phyloP scores from a whole-genome alignment of 345 rosid genomes.

The Eucalyptus erythrocorys region DNA sequence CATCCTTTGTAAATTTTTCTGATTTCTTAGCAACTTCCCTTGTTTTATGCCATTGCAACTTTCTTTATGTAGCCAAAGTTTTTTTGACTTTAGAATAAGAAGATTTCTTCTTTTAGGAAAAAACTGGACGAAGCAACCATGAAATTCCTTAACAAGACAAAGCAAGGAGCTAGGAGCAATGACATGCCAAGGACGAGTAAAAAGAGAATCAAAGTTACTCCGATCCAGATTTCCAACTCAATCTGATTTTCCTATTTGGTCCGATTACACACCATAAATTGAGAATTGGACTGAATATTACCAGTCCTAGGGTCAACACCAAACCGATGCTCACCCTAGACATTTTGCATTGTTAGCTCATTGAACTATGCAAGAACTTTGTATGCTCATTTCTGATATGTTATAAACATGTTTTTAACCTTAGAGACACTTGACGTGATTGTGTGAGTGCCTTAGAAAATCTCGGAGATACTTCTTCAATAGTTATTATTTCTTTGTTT shows the following conservation, averaged over 20 bases:
- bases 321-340: too few relatives aligned
- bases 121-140: too few relatives aligned
- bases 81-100: too few relatives aligned
- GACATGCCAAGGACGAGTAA: fast-evolving
- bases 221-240: fast-evolving
- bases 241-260: neutral
- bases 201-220: neutral
- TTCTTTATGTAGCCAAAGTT: neutral
- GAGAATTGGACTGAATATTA: too few relatives aligned
- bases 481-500: neutral
- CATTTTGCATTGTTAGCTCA: too few relatives aligned
- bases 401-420: neutral
- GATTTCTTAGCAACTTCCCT: neutral
- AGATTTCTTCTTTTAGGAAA: too few relatives aligned
- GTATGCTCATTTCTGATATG: neutral
- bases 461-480: fast-evolving
- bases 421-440: neutral
- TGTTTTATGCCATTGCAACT: too few relatives aligned
- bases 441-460: neutral
- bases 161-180: neutral
- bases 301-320: too few relatives aligned
- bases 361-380: neutral
- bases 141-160: neutral
- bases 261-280: too few relatives aligned
- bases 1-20: neutral